Evolutionary conservation across 176 grass and related monocot genomes (phyloP).

Genomic region (Ensete ventricosum): DNA sequence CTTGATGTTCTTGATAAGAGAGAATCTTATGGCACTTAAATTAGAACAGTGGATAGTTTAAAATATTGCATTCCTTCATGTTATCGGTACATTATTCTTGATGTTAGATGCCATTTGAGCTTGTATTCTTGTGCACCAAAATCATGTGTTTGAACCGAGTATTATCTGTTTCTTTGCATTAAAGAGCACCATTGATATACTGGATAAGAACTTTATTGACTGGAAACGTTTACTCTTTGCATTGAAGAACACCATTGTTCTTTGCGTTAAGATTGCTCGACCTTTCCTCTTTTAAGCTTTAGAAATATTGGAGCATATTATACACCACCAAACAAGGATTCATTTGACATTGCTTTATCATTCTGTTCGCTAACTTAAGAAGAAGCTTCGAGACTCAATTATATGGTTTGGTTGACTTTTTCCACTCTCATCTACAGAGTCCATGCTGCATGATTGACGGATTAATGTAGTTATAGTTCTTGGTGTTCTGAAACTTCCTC

Average conservation of each 20-base stretch:
- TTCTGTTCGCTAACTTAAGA: background rate
- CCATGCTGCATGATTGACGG: background rate
- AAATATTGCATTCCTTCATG: background rate
- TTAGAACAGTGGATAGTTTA: background rate
- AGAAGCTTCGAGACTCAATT: background rate
- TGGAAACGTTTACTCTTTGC: background rate
- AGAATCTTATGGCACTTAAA: no score
- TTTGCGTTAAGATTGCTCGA: no score
- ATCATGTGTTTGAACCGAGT: background rate
- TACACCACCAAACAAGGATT: no score
- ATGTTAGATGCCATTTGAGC: background rate
- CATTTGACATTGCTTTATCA: no score
- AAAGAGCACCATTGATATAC: background rate
- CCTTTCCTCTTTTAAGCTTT: no score
- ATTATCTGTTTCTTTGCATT: background rate
- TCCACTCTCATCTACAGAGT: background rate
- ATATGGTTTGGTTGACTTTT: background rate
- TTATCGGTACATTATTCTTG: background rate
- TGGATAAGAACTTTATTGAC: background rate
- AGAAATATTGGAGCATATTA: no score
- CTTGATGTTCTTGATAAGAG: no score
- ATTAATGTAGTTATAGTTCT: background rate
- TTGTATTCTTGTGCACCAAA: background rate
- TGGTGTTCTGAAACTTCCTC: background rate
- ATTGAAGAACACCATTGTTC: background rate